Percentiles rank a stretch among this genome's conserved stretches.
Conservation (phyloP, 1,139 yeast genomes). For the Saccharomyces pastorianus region DNA sequence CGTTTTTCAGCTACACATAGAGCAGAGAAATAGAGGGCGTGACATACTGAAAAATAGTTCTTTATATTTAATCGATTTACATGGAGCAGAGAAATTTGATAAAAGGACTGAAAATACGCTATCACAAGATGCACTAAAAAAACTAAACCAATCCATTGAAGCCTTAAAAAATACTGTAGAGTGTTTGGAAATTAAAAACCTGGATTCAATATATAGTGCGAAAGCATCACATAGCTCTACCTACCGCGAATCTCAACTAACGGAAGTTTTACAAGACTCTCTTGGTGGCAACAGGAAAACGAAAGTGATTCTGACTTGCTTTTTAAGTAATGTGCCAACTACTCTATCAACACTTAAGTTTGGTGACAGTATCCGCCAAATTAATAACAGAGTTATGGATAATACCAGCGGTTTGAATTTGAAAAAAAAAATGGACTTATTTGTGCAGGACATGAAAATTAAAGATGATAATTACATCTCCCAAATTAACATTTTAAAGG, state of each 20-base stretch:
- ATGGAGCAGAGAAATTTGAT: conserved; percentile 83
- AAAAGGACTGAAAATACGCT: conserved; percentile 75
- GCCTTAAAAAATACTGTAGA: conserved; percentile 77
- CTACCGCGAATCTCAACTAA: conserved; percentile 75
- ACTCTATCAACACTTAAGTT: conserved; percentile 73
- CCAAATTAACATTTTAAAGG: conserved; percentile 44
- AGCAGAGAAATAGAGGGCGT: conserved; percentile 47
- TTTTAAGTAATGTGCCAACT: conserved; percentile 54
- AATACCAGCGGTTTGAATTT: conserved; percentile 58
- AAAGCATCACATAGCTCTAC: conserved; percentile 53
- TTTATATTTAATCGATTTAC: conserved; percentile 73
- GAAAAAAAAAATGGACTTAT: conserved; percentile 41
- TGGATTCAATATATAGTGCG: not conserved
- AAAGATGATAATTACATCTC: conserved; percentile 39
- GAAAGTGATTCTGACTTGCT: conserved; percentile 68
- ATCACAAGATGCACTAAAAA: conserved; percentile 74
- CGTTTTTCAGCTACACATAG: conserved; percentile 58
- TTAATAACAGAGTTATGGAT: conserved; percentile 59
- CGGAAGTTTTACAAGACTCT: conserved; percentile 79
- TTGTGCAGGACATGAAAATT: conserved; percentile 42
- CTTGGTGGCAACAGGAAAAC: conserved; percentile 85
- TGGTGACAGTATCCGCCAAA: conserved; percentile 70
- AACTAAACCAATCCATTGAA: conserved; percentile 70
- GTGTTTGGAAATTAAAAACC: conserved; percentile 60
- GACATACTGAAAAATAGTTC: conserved; percentile 16